phyloP scores from a whole-genome alignment of 2,329 filamentous ascomycete genomes.

The Ceratocystis eucalypticola region DNA sequence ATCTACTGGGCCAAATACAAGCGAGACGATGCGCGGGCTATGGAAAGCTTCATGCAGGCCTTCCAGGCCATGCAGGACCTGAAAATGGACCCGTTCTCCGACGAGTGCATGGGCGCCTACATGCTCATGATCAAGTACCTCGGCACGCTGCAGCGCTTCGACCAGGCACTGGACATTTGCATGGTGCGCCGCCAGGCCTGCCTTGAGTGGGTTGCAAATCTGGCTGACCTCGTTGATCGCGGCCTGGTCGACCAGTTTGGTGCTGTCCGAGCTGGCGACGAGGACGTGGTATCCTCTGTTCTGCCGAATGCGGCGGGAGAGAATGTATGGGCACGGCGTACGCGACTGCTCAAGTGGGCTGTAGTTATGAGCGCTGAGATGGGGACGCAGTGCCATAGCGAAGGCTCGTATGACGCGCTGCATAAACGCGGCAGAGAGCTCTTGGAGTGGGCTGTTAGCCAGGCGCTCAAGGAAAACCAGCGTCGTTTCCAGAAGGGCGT shows the following conservation, averaged over 20 bases:
- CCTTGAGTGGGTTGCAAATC: constrained; percentile 42
- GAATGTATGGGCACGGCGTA: constrained; percentile 44
- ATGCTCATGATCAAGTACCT: constrained; percentile 69
- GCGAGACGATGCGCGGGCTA: constrained; percentile 18
- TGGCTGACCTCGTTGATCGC: constrained; percentile 38
- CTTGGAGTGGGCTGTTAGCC: constrained; percentile 70
- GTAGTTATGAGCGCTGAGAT: constrained; percentile 72
- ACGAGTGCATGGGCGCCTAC: constrained; percentile 81
- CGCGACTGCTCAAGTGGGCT: constrained; percentile 56
- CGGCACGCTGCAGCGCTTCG: constrained; percentile 59
- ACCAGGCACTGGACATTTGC: constrained; percentile 60
- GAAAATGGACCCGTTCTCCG: constrained; percentile 69
- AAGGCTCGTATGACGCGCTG: constrained; percentile 60
- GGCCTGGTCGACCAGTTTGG: constrained; percentile 34
- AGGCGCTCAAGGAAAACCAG: constrained; percentile 59
- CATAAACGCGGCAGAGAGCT: constrained; percentile 51
- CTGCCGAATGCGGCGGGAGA: constrained; percentile 26
- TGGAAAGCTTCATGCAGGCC: constrained; percentile 14
- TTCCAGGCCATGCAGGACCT: constrained; percentile 16
- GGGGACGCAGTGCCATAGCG: constrained; percentile 65
- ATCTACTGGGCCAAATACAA: constrained; percentile 20
- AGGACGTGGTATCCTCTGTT: constrained; percentile 19
- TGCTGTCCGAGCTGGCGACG: constrained; percentile 25
- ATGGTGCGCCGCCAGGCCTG: constrained; percentile 64
- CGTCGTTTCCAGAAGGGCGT: constrained; percentile 53